A percentile compares a stretch with the other conserved stretches of the same genome.
These are phyloP conservation scores for Malus hybrid DNA, from an alignment of 331 rosid genomes.

Conservation along the genomic window DNA sequence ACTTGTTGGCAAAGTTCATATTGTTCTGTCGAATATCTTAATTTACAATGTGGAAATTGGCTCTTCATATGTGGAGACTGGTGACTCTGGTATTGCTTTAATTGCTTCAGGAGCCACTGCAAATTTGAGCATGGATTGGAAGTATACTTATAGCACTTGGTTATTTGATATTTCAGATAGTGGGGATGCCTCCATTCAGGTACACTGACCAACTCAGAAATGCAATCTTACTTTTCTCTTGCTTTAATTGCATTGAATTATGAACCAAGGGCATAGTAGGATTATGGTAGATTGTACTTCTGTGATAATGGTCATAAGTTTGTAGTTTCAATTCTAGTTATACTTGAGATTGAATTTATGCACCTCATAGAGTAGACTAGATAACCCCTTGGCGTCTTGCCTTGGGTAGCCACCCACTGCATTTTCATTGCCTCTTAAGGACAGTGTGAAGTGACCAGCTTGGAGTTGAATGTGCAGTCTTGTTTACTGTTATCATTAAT, in stretches of 20 bases:
- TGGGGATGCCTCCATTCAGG: conserved; percentile 75
- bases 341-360: not conserved
- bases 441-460: not conserved
- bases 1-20: conserved; percentile 48
- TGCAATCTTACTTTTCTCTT: not conserved
- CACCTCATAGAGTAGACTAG: not conserved
- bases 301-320: not conserved
- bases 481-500: not conserved
- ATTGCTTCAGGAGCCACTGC: conserved; percentile 76
- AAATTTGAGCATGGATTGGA: conserved; percentile 59
- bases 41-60: conserved; percentile 37
- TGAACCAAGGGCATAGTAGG: not conserved
- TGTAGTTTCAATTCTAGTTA: too few species aligned
- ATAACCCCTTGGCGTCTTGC: not conserved
- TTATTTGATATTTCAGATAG: conserved; percentile 60
- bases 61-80: conserved; percentile 57
- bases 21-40: conserved; percentile 55
- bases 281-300: not conserved
- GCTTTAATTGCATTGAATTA: not conserved
- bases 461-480: not conserved
- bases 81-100: conserved; percentile 51
- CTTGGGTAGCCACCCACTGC: not conserved
- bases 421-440: not conserved
- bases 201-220: conserved; percentile 15
- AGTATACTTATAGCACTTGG: conserved; percentile 46